Evolutionary conservation across 306 rosid species (phyloP).

Genomic region (Begonia peltatifolia): DNA sequence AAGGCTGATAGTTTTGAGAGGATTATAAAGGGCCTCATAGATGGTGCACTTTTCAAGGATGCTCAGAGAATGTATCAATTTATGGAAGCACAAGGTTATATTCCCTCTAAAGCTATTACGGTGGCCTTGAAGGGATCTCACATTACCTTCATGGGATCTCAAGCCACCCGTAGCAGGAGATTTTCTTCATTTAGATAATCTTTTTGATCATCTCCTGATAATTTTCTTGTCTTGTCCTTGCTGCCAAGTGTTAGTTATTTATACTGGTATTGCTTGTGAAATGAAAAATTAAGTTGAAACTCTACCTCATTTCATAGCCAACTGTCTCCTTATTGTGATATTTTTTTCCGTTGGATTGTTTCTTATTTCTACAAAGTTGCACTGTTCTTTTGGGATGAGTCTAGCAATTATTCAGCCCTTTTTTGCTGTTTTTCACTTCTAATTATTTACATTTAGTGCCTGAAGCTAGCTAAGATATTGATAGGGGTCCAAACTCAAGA

Average conservation of each 20-base stretch:
- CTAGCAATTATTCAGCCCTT: no score
- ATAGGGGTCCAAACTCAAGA: no score
- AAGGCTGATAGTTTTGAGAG: conserved; percentile 38
- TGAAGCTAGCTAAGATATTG: no score
- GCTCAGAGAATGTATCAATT: conserved; percentile 34
- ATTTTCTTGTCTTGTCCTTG: neutral
- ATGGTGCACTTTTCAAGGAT: conserved; percentile 52
- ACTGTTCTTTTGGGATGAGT: no score
- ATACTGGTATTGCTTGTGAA: no score
- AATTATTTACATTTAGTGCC: no score
- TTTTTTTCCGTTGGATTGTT: no score
- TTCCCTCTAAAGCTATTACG: conserved; percentile 12
- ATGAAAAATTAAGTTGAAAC: no score
- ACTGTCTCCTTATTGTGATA: no score
- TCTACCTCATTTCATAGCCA: no score
- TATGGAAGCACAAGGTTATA: conserved; percentile 62
- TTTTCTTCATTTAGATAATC: conserved; percentile 21
- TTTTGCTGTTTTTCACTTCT: no score
- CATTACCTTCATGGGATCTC: conserved; percentile 1
- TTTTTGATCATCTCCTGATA: neutral
- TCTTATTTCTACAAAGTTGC: no score
- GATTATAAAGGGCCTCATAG: conserved; percentile 33
- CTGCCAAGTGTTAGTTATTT: neutral
- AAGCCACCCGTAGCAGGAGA: conserved; percentile 3
- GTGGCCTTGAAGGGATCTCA: conserved; percentile 13